phyloP scores from a whole-genome alignment of 768 basidiomycete species.

The Agaricus sinodeliciosus region DNA sequence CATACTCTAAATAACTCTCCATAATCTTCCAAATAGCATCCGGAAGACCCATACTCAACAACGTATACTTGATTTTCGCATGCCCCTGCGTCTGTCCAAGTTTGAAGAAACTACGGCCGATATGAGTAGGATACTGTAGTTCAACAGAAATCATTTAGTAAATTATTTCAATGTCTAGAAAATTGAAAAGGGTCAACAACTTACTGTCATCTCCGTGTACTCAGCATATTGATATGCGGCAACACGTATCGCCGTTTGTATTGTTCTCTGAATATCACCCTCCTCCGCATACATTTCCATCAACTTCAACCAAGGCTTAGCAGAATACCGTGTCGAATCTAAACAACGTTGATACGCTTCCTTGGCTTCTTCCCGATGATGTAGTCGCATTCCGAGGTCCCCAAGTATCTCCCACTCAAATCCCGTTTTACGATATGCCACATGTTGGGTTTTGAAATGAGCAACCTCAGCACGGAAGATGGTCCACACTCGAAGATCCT shows the following conservation, averaged over 20 bases:
- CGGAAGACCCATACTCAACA: constrained; percentile 92
- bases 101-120: constrained; percentile 89
- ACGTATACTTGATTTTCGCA: constrained; percentile 87
- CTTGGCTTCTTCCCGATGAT: constrained; percentile 98
- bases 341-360: constrained; percentile 95
- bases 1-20: constrained; percentile 87
- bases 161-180: constrained; percentile 4
- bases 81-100: constrained; percentile 90
- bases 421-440: constrained; percentile 95
- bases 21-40: constrained; percentile 88
- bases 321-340: constrained; percentile 77
- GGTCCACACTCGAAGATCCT: constrained; percentile 97
- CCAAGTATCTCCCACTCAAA: constrained; percentile 98
- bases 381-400: constrained; percentile 85
- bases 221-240: constrained; percentile 90
- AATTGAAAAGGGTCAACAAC: constrained; percentile 20
- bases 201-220: constrained; percentile 82
- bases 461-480: constrained; percentile 98
- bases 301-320: constrained; percentile 89
- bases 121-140: constrained; percentile 78
- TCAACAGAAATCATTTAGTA: background rate
- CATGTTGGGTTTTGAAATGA: constrained; percentile 98
- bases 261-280: constrained; percentile 82
- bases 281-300: constrained; percentile 98
- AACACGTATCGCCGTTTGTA: constrained; percentile 89